Percentiles rank a stretch among this genome's conserved stretches.
Evolutionary conservation across 306 rosid genomes (phyloP).

Genomic region (Acacia acuminata): DNA sequence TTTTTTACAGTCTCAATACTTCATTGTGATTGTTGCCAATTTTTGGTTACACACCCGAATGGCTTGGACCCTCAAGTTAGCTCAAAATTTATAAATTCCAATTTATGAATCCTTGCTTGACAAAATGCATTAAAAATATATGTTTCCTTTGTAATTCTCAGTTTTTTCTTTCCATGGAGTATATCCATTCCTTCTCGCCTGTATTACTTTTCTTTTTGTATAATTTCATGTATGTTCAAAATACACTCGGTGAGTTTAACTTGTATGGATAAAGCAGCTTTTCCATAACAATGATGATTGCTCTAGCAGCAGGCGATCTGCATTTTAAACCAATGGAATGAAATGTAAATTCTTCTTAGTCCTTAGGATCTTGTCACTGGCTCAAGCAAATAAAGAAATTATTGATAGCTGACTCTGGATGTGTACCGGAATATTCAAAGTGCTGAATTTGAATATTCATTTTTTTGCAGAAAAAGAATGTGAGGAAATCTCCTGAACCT

Average conservation of each 20-base stretch:
- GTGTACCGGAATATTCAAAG: conserved; percentile 3
- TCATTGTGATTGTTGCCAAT: not conserved
- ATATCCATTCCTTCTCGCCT: not conserved
- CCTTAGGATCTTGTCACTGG: not conserved
- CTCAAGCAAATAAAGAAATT: not conserved
- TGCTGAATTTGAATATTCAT: conserved; percentile 25
- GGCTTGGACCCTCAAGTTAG: conserved; percentile 18
- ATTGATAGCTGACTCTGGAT: not conserved
- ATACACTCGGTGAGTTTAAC: not conserved
- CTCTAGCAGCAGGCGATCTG: not conserved
- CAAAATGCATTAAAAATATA: not conserved
- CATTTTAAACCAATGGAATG: not conserved
- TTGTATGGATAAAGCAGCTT: conserved; percentile 18
- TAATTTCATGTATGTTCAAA: not conserved
- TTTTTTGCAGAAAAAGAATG: conserved; percentile 6
- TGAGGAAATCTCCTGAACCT: not conserved
- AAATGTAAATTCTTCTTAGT: not conserved
- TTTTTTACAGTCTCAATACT: conserved; percentile 1
- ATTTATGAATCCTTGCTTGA: not conserved
- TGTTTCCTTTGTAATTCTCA: conserved; percentile 8
- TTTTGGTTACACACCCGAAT: not conserved
- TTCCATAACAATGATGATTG: conserved; percentile 4
- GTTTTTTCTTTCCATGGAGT: not conserved
- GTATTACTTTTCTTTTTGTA: not conserved
- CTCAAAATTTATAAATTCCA: conserved; percentile 6